These are phyloP conservation scores for Tanacetum coccineum DNA, from an alignment of 129 eudicot genomes.

Conservation along the genomic window DNA sequence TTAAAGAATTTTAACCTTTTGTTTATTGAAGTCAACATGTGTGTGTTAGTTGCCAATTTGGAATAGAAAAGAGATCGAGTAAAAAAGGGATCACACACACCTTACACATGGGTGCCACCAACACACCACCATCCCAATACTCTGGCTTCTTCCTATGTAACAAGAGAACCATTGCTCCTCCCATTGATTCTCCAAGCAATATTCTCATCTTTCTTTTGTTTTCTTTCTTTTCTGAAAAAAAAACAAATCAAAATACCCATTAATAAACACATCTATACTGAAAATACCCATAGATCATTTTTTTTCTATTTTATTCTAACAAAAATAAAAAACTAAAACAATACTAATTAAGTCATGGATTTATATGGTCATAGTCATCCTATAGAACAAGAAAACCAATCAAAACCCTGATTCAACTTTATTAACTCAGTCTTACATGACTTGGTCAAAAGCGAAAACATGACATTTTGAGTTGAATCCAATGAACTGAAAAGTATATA, in stretches of 20 bases:
- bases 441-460: constrained; percentile 15
- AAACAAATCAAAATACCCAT: not conserved
- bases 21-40: not conserved
- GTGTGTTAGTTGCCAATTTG: constrained; percentile 13
- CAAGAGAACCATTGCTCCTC: constrained; percentile 78
- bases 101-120: constrained; percentile 98
- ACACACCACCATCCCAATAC: constrained; percentile 89
- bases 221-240: constrained; percentile 52
- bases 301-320: too few species aligned
- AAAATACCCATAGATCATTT: too few species aligned
- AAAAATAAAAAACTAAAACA: too few species aligned
- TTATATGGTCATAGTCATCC: constrained; percentile 21
- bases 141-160: constrained; percentile 78
- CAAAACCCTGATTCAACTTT: constrained; percentile 17
- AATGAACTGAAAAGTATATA: not conserved
- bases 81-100: constrained; percentile 27
- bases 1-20: not conserved
- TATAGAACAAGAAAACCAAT: constrained; percentile 23
- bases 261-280: too few species aligned
- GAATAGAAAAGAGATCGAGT: not conserved
- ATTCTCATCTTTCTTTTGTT: constrained; percentile 62
- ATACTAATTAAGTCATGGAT: not conserved
- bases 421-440: constrained; percentile 15
- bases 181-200: constrained; percentile 93
- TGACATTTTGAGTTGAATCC: constrained; percentile 5